A percentile compares a stretch with the other conserved stretches of the same genome.
phyloP scores from a whole-genome alignment of 805 yeast genomes.

The Sungouiella thailandica region DNA sequence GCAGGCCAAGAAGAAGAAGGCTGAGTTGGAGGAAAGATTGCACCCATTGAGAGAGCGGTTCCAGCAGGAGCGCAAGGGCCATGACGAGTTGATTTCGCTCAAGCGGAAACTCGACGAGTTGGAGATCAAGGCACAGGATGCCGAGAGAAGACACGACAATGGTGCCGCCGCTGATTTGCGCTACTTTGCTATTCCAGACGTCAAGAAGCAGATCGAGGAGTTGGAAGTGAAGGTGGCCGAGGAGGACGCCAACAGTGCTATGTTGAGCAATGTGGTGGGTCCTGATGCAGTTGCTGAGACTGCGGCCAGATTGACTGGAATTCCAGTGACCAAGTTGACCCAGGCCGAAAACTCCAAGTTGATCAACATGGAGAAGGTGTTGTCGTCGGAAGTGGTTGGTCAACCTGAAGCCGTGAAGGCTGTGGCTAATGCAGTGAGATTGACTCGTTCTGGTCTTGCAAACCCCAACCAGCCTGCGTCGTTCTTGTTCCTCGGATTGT shows the following conservation, averaged over 20 bases:
- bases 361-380: constrained; percentile 88
- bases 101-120: constrained; percentile 90
- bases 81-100: constrained; percentile 83
- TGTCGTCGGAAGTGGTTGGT: constrained; percentile 84
- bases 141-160: constrained; percentile 94
- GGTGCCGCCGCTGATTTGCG: constrained; percentile 93
- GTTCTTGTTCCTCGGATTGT: constrained; percentile 87
- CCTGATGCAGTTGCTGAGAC: constrained; percentile 90
- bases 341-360: constrained; percentile 93
- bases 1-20: constrained; percentile 72
- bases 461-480: constrained; percentile 97
- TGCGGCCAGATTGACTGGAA: constrained; percentile 94
- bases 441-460: constrained; percentile 89
- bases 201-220: constrained; percentile 66
- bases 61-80: constrained; percentile 82
- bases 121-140: constrained; percentile 89
- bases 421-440: constrained; percentile 90
- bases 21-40: constrained; percentile 78
- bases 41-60: constrained; percentile 82
- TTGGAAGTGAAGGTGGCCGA: constrained; percentile 76
- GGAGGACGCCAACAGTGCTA: constrained; percentile 61
- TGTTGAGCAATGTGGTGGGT: constrained; percentile 88
- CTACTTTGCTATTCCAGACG: constrained; percentile 95
- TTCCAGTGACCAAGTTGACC: constrained; percentile 89
- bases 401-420: constrained; percentile 95